A percentile compares a stretch with the other conserved stretches of the same genome.
Conservation (phyloP, 345 rosid species). For the Pseudoturritis turrita region DNA sequence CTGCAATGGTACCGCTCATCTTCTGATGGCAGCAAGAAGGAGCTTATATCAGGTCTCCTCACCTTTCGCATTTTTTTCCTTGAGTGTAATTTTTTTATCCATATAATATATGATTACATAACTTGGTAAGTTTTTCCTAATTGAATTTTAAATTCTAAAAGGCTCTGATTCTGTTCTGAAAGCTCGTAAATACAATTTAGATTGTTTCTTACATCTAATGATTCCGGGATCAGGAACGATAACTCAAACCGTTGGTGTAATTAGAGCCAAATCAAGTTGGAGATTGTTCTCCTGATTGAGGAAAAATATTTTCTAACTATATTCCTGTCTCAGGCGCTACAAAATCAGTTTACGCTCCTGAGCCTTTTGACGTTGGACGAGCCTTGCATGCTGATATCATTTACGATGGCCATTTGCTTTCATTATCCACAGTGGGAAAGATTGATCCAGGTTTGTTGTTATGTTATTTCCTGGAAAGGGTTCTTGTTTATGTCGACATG, state of each 20-base stretch:
- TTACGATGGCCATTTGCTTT: slow-evolving; percentile 44
- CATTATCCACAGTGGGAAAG: slow-evolving; percentile 61
- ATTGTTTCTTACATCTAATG: not conserved
- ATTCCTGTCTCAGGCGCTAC: slow-evolving; percentile 64
- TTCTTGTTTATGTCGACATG: slow-evolving; percentile 9
- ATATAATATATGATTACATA: not conserved
- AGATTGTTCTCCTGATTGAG: not conserved
- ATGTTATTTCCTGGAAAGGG: slow-evolving; percentile 2
- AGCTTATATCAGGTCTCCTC: slow-evolving; percentile 75
- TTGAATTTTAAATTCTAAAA: not conserved
- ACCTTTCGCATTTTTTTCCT: not conserved
- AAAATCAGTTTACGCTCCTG: slow-evolving; percentile 88
- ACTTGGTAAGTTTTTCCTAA: not conserved
- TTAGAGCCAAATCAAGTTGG: not conserved
- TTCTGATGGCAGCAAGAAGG: slow-evolving; percentile 69
- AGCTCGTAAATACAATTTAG: not conserved
- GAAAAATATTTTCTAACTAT: slow-evolving; percentile 5
- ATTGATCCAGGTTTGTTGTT: slow-evolving; percentile 72
- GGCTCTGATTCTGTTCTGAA: not conserved
- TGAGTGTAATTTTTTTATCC: not conserved
- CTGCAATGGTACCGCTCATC: slow-evolving; percentile 86
- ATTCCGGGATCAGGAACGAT: not conserved
- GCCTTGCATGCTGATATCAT: slow-evolving; percentile 63
- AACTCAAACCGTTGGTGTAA: not conserved
- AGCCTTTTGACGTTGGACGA: slow-evolving; percentile 87